Evolutionary conservation across 2,329 filamentous ascomycete genomes (phyloP).

Genomic region (Colletotrichum gigasporum): DNA sequence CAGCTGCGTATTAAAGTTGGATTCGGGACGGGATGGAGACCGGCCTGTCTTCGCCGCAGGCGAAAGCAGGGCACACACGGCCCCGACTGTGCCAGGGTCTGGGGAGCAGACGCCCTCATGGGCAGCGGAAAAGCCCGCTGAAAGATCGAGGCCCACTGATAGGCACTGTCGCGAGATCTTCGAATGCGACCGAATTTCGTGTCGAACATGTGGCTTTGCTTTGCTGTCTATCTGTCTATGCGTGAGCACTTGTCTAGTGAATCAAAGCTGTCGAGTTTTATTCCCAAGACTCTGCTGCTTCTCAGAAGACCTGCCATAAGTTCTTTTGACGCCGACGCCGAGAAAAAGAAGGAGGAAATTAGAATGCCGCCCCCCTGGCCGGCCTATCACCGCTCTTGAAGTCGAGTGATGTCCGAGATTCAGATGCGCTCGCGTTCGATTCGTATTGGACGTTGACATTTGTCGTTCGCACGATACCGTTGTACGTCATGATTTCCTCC

Average conservation of each 20-base stretch:
- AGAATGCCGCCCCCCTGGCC: not conserved
- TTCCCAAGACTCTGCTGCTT: too few species aligned
- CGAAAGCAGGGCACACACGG: too few species aligned
- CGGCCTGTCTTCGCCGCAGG: too few species aligned
- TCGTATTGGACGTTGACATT: conserved; percentile 30
- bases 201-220: too few species aligned
- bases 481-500: conserved; percentile 50
- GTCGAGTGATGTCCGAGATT: not conserved
- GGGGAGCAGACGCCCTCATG: too few species aligned
- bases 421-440: not conserved
- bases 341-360: not conserved
- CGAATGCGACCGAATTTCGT: too few species aligned
- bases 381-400: not conserved
- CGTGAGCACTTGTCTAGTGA: too few species aligned
- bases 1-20: not conserved
- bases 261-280: not conserved
- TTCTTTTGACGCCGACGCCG: not conserved
- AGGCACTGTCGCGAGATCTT: not conserved
- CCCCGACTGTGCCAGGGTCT: too few species aligned
- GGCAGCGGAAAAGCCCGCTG: not conserved
- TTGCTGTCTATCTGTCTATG: too few species aligned
- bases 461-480: conserved; percentile 48
- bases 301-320: too few species aligned
- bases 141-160: not conserved
- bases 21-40: not conserved